Percentiles rank a stretch among this genome's conserved stretches.
Evolutionary conservation across 2,329 filamentous ascomycete species (phyloP).

Genomic region (Bipolaris victoriae): DNA sequence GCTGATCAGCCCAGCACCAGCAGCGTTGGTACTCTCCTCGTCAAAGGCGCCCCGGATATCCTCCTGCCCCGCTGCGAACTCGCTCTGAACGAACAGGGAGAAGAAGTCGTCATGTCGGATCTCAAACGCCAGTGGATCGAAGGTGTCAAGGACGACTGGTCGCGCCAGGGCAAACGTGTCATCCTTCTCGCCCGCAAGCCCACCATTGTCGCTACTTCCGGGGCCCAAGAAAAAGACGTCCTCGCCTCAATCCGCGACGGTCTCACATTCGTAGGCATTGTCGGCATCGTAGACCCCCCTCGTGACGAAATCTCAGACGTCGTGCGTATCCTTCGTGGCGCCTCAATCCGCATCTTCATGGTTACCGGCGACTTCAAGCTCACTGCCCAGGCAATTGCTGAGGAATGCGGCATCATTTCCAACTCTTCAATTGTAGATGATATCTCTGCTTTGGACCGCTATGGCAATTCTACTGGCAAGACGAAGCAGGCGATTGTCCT

Average conservation of each 20-base stretch:
- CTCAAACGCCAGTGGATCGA: slow-evolving; percentile 58
- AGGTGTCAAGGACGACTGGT: slow-evolving; percentile 70
- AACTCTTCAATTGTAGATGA: slow-evolving; percentile 59
- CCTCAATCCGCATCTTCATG: slow-evolving; percentile 80
- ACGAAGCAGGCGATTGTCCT: slow-evolving; percentile 40
- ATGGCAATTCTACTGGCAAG: slow-evolving; percentile 30
- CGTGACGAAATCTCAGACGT: slow-evolving; percentile 65
- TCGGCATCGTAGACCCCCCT: slow-evolving; percentile 66
- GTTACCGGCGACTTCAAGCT: slow-evolving; percentile 80
- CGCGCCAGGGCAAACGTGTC: slow-evolving; percentile 70
- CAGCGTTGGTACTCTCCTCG: slow-evolving; percentile 62
- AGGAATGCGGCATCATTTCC: slow-evolving; percentile 73
- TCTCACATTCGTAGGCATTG: slow-evolving; percentile 62
- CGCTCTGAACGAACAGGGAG: slow-evolving; percentile 63
- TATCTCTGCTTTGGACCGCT: slow-evolving; percentile 57
- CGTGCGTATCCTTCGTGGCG: slow-evolving; percentile 67
- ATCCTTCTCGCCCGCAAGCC: slow-evolving; percentile 70
- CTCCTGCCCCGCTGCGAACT: slow-evolving; percentile 68
- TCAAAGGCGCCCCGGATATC: slow-evolving; percentile 80
- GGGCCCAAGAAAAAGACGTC: slow-evolving; percentile 64
- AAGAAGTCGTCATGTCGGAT: slow-evolving; percentile 56
- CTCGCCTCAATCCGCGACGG: slow-evolving; percentile 57
- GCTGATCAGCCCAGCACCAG: slow-evolving; percentile 37
- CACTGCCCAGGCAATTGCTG: slow-evolving; percentile 74
- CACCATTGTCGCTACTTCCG: slow-evolving; percentile 51